Conservation (phyloP, 2,329 filamentous ascomycete species). For the Phialocephala sp. region DNA sequence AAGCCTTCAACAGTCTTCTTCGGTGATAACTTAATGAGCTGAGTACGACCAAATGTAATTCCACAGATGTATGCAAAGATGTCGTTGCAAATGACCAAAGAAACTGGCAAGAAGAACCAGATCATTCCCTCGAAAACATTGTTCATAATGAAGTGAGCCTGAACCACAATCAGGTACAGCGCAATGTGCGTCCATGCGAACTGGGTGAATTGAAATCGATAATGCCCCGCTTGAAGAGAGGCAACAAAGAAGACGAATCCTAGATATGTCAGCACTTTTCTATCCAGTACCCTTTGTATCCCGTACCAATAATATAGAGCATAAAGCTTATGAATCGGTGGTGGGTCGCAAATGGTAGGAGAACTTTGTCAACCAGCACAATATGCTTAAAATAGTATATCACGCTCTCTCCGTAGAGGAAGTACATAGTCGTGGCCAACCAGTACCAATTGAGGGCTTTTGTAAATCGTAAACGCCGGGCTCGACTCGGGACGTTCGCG, state of each 20-base stretch:
- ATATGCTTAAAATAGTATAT: slow-evolving; percentile 99
- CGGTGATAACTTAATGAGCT: slow-evolving; percentile 95
- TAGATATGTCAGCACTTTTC: slow-evolving; percentile 48
- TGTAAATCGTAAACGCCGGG: slow-evolving; percentile 88
- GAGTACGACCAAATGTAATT: slow-evolving; percentile 94
- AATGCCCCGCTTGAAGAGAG: slow-evolving; percentile 92
- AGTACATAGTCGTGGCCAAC: slow-evolving; percentile 99
- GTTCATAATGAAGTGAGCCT: slow-evolving; percentile 99
- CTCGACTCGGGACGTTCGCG: slow-evolving; percentile 89
- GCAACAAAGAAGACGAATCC: slow-evolving; percentile 98
- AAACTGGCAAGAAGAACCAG: slow-evolving; percentile 97
- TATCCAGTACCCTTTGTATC: not conserved
- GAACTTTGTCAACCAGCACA: slow-evolving; percentile 88
- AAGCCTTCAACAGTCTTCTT: slow-evolving; percentile 99
- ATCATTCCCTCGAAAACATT: slow-evolving; percentile 99
- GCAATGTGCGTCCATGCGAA: slow-evolving; percentile 99
- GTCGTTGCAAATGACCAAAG: slow-evolving; percentile 96
- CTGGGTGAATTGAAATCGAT: slow-evolving; percentile 98
- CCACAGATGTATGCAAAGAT: slow-evolving; percentile 98
- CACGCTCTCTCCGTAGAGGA: slow-evolving; percentile 96
- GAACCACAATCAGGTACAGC: slow-evolving; percentile 94
- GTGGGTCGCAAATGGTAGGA: slow-evolving; percentile 93
- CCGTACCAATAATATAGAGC: slow-evolving; percentile 89
- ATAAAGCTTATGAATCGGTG: slow-evolving; percentile 99
- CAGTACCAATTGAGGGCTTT: slow-evolving; percentile 99